A percentile compares a stretch with the other conserved stretches of the same genome.
Evolutionary conservation across 2,329 filamentous ascomycete species (phyloP).

Genomic region (Aureobasidium sp.): DNA sequence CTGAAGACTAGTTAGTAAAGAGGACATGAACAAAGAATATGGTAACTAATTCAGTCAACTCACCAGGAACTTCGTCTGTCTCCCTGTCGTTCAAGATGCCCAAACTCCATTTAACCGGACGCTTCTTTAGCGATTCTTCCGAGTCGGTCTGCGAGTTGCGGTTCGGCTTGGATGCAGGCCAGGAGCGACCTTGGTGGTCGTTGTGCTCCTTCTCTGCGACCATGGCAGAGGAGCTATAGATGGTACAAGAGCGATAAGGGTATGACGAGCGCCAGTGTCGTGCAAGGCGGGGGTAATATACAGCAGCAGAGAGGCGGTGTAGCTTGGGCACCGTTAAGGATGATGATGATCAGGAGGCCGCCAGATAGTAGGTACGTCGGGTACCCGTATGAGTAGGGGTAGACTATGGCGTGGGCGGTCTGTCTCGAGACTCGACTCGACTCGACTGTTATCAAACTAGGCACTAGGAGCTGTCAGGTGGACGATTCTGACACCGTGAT

Average conservation of each 20-base stretch:
- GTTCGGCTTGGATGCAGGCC: slow-evolving; percentile 47
- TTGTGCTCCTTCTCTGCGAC: background rate
- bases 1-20: slow-evolving; percentile 25
- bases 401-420: background rate
- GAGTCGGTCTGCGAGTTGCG: slow-evolving; percentile 25
- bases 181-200: background rate
- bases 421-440: slow-evolving; percentile 7
- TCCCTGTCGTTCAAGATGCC: slow-evolving; percentile 75
- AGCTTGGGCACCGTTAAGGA: background rate
- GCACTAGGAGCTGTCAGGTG: slow-evolving; percentile 5
- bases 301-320: background rate
- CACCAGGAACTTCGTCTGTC: slow-evolving; percentile 83
- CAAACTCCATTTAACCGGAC: slow-evolving; percentile 45
- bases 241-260: background rate
- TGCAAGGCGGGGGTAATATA: background rate
- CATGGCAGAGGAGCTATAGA: background rate
- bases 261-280: background rate
- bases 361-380: background rate
- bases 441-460: slow-evolving; percentile 2
- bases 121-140: slow-evolving; percentile 10
- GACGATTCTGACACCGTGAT: slow-evolving; percentile 6
- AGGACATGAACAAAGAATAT: background rate
- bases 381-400: background rate
- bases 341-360: slow-evolving; percentile 5
- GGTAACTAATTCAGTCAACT: slow-evolving; percentile 17